A percentile compares a stretch with the other conserved stretches of the same genome.
Conservation (phyloP, 2,329 filamentous ascomycete genomes). For the Stemphylium lycopersici region DNA sequence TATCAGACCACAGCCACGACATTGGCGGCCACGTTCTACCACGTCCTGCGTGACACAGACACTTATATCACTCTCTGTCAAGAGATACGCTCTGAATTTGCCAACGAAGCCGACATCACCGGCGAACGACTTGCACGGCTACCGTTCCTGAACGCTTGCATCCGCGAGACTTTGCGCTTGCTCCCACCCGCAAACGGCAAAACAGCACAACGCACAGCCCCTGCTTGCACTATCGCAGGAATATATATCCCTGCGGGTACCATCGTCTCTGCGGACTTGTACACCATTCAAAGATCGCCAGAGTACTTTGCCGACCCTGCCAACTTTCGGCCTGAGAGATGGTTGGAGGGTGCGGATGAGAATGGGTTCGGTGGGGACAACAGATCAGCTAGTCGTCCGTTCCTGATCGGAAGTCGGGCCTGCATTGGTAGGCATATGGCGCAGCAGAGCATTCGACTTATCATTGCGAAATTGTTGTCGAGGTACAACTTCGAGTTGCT, state of each 20-base stretch:
- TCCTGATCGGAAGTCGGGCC: neutral
- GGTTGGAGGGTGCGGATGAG: conserved; percentile 1
- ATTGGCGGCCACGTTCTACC: conserved; percentile 2
- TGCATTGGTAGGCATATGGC: conserved; percentile 3
- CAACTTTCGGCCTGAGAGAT: conserved; percentile 1
- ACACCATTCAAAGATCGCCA: neutral
- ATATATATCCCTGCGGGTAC: conserved; percentile 2
- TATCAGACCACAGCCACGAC: conserved; percentile 5
- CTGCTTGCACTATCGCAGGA: conserved; percentile 1
- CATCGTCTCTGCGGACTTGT: conserved; percentile 1
- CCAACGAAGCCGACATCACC: conserved; percentile 1
- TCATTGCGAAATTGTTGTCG: neutral
- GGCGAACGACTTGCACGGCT: conserved; percentile 1
- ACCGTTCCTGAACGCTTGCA: conserved; percentile 1
- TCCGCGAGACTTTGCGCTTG: conserved; percentile 5
- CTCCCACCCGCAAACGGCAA: conserved; percentile 2
- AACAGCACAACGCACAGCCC: conserved; percentile 1
- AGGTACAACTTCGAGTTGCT: conserved; percentile 1
- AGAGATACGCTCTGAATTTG: conserved; percentile 1
- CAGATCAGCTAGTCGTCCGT: conserved; percentile 1
- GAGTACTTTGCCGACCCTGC: neutral
- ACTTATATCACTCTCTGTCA: neutral
- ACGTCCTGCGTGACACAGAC: conserved; percentile 1
- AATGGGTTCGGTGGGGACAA: conserved; percentile 2
- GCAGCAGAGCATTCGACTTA: conserved; percentile 3